These are phyloP conservation scores for Monosporascus ibericus DNA, from an alignment of 2,329 filamentous ascomycete genomes.

Conservation along the genomic window DNA sequence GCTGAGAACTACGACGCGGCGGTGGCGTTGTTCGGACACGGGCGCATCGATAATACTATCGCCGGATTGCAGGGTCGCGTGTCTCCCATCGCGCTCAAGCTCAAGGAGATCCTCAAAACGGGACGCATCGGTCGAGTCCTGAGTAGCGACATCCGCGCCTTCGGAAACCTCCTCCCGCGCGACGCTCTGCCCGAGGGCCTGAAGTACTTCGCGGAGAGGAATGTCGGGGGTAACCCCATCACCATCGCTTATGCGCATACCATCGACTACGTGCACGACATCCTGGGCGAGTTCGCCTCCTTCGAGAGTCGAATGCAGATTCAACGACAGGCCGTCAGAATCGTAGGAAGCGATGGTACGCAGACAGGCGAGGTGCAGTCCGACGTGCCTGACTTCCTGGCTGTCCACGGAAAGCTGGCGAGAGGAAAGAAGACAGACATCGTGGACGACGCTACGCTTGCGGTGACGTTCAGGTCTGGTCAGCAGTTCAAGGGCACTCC, in stretches of 20 bases:
- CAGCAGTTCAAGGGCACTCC: constrained; percentile 41
- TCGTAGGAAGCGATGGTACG: constrained; percentile 27
- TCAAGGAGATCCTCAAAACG: constrained; percentile 37
- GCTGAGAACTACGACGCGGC: constrained; percentile 36
- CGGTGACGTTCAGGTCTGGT: constrained; percentile 40
- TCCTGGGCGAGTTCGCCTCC: constrained; percentile 38
- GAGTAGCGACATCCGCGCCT: constrained; percentile 39
- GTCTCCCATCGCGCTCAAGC: constrained; percentile 35
- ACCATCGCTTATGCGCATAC: constrained; percentile 19
- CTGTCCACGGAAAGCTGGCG: constrained; percentile 31
- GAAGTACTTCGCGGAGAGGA: constrained; percentile 42
- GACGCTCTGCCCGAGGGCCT: constrained; percentile 27
- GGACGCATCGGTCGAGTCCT: constrained; percentile 46
- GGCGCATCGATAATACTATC: constrained; percentile 31
- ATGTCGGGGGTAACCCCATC: constrained; percentile 25
- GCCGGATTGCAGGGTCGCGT: constrained; percentile 47
- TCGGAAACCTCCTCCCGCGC: constrained; percentile 30
- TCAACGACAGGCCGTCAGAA: constrained; percentile 33
- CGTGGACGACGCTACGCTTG: constrained; percentile 32
- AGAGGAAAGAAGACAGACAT: constrained; percentile 14
- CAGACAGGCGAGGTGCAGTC: constrained; percentile 27
- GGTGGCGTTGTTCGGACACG: constrained; percentile 30
- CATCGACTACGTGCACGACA: constrained; percentile 38
- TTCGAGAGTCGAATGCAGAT: constrained; percentile 36
- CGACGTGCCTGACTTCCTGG: constrained; percentile 39